Evolutionary conservation across 768 basidiomycete species (phyloP), one percentile per base, ranked within the genome.

Genomic region (Russula dissimulans): DNA sequence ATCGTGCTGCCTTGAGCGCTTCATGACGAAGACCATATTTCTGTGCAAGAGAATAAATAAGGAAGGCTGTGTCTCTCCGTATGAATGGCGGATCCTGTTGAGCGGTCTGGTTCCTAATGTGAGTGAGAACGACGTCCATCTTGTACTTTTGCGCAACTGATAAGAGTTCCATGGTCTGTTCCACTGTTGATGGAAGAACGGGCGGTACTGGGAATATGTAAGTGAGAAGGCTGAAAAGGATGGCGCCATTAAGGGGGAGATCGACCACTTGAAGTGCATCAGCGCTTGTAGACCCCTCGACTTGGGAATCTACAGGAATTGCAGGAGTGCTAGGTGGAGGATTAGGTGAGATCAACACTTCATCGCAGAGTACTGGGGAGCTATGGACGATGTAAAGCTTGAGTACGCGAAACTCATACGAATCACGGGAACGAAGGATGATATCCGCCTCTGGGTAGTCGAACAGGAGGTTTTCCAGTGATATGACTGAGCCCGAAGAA

Each of bases 371-470:
- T 9, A 79, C 67, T 5, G 75, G 66, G 12, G 77, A 80, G 3
- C 77, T 76, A 58, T 70, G 74, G 29, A 73, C 71, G 44, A 82
- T 67, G 36, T 78, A 72, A 43, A 74, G 64, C 45, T 74, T 76
- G 67, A 77, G 75, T 47, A 81, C 69, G 34, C 73, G 75, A 64
- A 81, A 80, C 11, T 72, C 64, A 8, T 74, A 71, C 6, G 71
- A 74, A 57, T 81, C 78, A 1, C 71, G 66, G 17, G 78, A 74
- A 44, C 73, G 73, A 43, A 81, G 68, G 50, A 77, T 70, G 56
- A 78, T 64, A 59, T 79, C 78, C 5, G 76, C 77, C n/a, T 75
- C 72, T 22, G 54, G 67, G 51, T 75, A 73, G 64, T 78, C 68
- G 71, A 80, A 77, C 32, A 71, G 69, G 14, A 57, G 15, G 39